Percentiles rank a stretch among this genome's conserved stretches.
Evolutionary conservation across 1,139 yeast genomes (phyloP).

Genomic region (Suhomyces chickasaworum): DNA sequence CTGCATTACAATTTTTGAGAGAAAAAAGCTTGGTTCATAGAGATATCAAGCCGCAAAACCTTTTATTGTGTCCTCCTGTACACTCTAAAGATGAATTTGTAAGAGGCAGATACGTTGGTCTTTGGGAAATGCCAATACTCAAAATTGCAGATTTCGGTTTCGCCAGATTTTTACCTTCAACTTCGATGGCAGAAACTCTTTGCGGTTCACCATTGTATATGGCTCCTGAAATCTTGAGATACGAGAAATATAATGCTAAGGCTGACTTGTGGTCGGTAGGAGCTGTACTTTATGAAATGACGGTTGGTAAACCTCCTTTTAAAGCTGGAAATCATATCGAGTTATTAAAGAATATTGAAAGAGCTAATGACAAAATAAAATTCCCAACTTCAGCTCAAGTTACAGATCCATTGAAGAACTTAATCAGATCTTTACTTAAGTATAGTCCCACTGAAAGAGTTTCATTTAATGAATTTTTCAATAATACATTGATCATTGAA

Average conservation of each 20-base stretch:
- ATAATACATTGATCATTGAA: constrained; percentile 53
- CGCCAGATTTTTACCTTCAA: constrained; percentile 89
- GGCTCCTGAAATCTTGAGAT: constrained; percentile 96
- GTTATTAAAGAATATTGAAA: constrained; percentile 79
- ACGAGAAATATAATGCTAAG: constrained; percentile 94
- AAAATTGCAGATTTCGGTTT: constrained; percentile 98
- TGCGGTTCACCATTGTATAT: constrained; percentile 97
- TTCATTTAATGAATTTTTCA: constrained; percentile 84
- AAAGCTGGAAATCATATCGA: constrained; percentile 92
- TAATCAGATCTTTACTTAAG: constrained; percentile 75
- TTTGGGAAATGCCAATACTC: constrained; percentile 85
- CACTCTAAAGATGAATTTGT: constrained; percentile 63
- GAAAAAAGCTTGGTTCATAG: constrained; percentile 85
- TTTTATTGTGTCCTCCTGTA: constrained; percentile 74
- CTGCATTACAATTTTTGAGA: constrained; percentile 81
- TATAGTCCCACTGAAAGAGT: constrained; percentile 87
- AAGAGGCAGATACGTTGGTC: constrained; percentile 63
- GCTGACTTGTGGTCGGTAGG: constrained; percentile 99
- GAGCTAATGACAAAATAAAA: constrained; percentile 70
- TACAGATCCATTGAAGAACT: constrained; percentile 62
- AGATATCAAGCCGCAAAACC: constrained; percentile 92
- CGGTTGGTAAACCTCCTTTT: constrained; percentile 93
- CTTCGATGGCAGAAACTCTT: constrained; percentile 92
- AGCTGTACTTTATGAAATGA: constrained; percentile 92
- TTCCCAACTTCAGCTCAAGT: constrained; percentile 69